A percentile compares a stretch with the other conserved stretches of the same genome.
phyloP scores from a whole-genome alignment of 805 yeast species.

The Metschnikowia henanensis region DNA sequence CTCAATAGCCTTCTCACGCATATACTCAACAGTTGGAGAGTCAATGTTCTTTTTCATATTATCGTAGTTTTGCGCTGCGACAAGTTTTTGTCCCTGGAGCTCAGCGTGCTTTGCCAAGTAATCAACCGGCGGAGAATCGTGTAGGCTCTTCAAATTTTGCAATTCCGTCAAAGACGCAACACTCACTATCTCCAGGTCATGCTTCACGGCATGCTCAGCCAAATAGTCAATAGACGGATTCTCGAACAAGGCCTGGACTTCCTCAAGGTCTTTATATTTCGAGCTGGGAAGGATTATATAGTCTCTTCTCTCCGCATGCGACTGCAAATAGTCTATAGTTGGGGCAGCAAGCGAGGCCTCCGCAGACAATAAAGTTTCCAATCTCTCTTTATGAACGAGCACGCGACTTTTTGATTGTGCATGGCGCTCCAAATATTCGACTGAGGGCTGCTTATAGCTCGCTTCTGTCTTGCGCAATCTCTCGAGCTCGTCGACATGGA shows the following conservation, averaged over 20 bases:
- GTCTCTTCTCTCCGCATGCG: conserved; percentile 3
- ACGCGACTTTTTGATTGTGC: background rate
- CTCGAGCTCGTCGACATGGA: background rate
- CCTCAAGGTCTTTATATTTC: background rate
- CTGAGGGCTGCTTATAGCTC: conserved; percentile 1
- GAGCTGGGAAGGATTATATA: background rate
- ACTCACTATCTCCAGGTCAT: conserved; percentile 1
- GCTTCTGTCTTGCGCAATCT: conserved; percentile 1
- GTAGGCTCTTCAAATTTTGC: background rate
- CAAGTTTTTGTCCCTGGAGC: background rate
- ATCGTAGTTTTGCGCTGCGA: conserved; percentile 5
- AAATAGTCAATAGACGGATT: conserved; percentile 13
- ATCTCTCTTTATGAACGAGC: conserved; percentile 3
- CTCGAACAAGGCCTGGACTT: background rate
- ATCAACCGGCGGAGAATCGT: conserved; percentile 6
- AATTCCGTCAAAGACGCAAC: background rate
- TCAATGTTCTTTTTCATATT: conserved; percentile 5
- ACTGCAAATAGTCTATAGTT: conserved; percentile 16
- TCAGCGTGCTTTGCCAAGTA: conserved; percentile 6
- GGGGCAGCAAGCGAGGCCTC: conserved; percentile 2
- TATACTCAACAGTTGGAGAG: conserved; percentile 13
- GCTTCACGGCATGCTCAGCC: conserved; percentile 6
- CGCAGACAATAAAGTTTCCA: conserved; percentile 9
- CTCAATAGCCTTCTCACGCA: conserved; percentile 12
- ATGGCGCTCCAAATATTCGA: conserved; percentile 6